These are phyloP conservation scores for Aspergillus amoenus DNA, from an alignment of 2,329 filamentous ascomycete genomes.

Conservation along the genomic window DNA sequence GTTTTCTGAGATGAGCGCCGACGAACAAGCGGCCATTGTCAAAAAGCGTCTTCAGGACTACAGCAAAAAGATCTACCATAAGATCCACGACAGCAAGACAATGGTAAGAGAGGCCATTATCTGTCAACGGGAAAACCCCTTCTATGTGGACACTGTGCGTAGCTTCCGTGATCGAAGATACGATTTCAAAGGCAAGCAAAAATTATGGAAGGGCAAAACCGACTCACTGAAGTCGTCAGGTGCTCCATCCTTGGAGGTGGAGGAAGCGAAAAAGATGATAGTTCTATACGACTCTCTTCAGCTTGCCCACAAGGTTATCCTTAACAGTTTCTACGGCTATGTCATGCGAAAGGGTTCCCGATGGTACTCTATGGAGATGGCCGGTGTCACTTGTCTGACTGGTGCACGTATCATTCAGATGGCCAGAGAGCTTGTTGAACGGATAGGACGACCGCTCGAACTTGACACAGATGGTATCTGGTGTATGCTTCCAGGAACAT, in stretches of 20 bases:
- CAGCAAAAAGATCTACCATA: constrained; percentile 99
- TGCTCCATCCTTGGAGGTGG: constrained; percentile 72
- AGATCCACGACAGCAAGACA: constrained; percentile 92
- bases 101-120: constrained; percentile 96
- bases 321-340: constrained; percentile 99
- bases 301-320: constrained; percentile 95
- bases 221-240: constrained; percentile 81
- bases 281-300: constrained; percentile 93
- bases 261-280: constrained; percentile 98
- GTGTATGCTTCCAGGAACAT: constrained; percentile 96
- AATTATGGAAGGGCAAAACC: constrained; percentile 97
- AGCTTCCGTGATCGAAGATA: constrained; percentile 96
- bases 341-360: constrained; percentile 98
- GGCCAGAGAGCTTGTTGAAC: constrained; percentile 87
- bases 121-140: constrained; percentile 95
- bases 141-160: constrained; percentile 95
- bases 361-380: constrained; percentile 99
- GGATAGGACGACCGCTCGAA: constrained; percentile 88
- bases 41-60: constrained; percentile 89
- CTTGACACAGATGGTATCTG: constrained; percentile 98
- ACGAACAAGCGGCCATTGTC: constrained; percentile 78
- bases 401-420: constrained; percentile 96
- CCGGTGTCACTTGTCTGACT: constrained; percentile 94
- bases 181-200: constrained; percentile 97
- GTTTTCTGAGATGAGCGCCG: constrained; percentile 76